Conservation (phyloP, 192 early-diverging fungal genomes). For the Fimicolochytrium jonesii region DNA sequence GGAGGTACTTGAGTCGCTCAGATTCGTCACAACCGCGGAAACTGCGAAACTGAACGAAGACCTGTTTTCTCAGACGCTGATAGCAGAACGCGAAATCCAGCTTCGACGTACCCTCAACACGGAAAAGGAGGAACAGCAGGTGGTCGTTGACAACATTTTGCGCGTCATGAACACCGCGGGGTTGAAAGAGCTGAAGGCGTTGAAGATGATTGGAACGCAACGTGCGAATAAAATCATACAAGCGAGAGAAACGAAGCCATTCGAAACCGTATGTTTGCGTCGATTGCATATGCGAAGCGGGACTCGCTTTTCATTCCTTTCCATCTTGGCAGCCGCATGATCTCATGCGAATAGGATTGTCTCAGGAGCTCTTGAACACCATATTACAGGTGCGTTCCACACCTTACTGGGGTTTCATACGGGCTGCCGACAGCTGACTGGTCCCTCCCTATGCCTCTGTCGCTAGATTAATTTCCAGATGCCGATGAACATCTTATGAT, state of each 20-base stretch:
- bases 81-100: too few relatives aligned
- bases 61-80: too few relatives aligned
- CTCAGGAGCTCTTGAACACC: slow-evolving; percentile 2
- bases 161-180: slow-evolving; percentile 15
- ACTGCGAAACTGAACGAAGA: background rate
- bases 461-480: slow-evolving; percentile 6
- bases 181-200: background rate
- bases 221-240: slow-evolving; percentile 19
- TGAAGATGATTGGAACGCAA: slow-evolving; percentile 19
- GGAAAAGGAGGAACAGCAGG: too few relatives aligned
- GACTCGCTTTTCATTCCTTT: too few relatives aligned
- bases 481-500: background rate
- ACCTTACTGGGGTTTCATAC: background rate
- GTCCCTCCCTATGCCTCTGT: background rate
- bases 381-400: slow-evolving; percentile 5
- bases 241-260: slow-evolving; percentile 5
- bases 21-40: background rate
- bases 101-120: too few relatives aligned
- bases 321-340: background rate
- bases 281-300: background rate
- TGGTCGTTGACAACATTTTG: slow-evolving; percentile 6
- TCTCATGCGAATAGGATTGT: slow-evolving; percentile 8
- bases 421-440: background rate
- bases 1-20: too few relatives aligned
- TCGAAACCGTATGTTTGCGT: background rate